Percentiles rank a stretch among this genome's conserved stretches.
These are phyloP conservation scores for Emergomyces orientalis DNA, from an alignment of 2,329 filamentous ascomycete genomes.

Conservation along the genomic window DNA sequence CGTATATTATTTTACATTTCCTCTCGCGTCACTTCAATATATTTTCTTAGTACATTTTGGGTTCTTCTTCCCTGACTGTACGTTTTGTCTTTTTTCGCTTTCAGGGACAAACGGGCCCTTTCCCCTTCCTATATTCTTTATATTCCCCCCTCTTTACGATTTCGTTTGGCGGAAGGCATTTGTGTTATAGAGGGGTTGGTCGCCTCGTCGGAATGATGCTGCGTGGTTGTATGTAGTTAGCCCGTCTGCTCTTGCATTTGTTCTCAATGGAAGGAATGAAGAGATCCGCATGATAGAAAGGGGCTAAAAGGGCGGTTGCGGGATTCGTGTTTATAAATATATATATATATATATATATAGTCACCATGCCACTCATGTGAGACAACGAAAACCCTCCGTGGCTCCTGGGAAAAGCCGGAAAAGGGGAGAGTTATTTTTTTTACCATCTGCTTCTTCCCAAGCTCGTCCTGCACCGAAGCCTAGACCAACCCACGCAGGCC, in stretches of 20 bases:
- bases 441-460: conserved; percentile 96
- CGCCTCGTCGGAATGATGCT: conserved; percentile 39
- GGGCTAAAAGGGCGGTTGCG: background rate
- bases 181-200: conserved; percentile 22
- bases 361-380: background rate
- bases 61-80: background rate
- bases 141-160: conserved; percentile 13
- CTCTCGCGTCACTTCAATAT: background rate
- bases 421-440: conserved; percentile 22
- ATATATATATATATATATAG: no score
- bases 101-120: no score
- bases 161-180: conserved; percentile 29
- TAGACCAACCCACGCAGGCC: conserved; percentile 89
- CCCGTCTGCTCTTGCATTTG: background rate
- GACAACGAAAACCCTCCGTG: background rate
- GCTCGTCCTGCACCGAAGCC: conserved; percentile 94
- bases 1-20: background rate
- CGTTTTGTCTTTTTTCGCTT: background rate
- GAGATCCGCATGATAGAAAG: background rate
- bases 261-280: background rate
- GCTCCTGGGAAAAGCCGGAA: background rate
- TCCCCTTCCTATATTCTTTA: no score
- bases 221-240: conserved; percentile 13
- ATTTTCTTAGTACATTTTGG: background rate
- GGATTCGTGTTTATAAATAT: background rate